phyloP scores from a whole-genome alignment of 768 basidiomycete species.

The Leccinum subgranulosum region DNA sequence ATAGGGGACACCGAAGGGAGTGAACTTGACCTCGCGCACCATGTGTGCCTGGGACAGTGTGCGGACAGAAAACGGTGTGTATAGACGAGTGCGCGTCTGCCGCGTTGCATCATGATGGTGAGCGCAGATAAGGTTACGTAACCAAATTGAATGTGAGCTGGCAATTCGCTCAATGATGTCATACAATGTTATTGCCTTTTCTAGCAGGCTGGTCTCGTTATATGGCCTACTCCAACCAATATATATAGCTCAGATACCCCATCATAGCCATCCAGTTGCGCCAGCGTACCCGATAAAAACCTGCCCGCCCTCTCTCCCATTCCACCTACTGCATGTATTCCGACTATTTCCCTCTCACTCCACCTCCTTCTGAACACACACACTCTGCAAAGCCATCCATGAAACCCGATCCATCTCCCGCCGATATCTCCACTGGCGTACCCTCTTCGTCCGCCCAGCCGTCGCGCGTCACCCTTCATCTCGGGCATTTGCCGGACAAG shows the following conservation, averaged over 20 bases:
- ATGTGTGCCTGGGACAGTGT: conserved; percentile 7
- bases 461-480: conserved; percentile 63
- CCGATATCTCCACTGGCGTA: conserved; percentile 6
- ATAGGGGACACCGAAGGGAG: conserved; percentile 29
- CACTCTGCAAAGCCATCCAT: background rate
- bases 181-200: conserved; percentile 28
- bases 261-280: background rate
- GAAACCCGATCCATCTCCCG: background rate
- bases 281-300: conserved; percentile 9
- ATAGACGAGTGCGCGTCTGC: background rate
- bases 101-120: background rate
- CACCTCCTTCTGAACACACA: conserved; percentile 23
- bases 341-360: conserved; percentile 30
- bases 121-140: conserved; percentile 5
- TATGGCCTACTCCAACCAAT: conserved; percentile 17
- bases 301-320: background rate
- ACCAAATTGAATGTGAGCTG: background rate
- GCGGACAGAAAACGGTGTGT: background rate
- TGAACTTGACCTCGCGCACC: conserved; percentile 27
- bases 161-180: conserved; percentile 23
- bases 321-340: conserved; percentile 3
- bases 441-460: conserved; percentile 35
- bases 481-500: conserved; percentile 73
- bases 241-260: conserved; percentile 14
- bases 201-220: conserved; percentile 12